A percentile compares a stretch with the other conserved stretches of the same genome.
These are phyloP conservation scores for Colletotrichum camelliae DNA, from an alignment of 2,329 filamentous ascomycete genomes.

Conservation along the genomic window DNA sequence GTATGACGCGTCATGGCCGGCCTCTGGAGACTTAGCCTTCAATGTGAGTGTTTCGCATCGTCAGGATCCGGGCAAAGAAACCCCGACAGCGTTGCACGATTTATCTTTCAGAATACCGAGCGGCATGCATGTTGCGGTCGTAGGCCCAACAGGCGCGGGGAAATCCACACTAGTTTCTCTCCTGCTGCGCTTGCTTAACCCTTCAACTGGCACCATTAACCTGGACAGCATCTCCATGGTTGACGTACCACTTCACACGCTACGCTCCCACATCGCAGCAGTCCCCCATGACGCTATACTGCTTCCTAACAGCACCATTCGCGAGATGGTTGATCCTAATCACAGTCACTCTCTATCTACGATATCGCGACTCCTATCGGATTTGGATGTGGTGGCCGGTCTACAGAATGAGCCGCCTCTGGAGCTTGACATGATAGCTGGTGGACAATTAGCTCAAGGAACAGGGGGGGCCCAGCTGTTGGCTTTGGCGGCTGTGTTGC, in stretches of 20 bases:
- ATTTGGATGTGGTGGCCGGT: not conserved
- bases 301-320: not conserved
- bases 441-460: not conserved
- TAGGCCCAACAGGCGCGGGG: not conserved
- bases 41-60: not conserved
- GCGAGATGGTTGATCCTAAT: not conserved
- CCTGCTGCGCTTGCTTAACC: not conserved
- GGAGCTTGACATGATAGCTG: not conserved
- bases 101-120: not conserved
- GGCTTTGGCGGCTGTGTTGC: not conserved
- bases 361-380: not conserved
- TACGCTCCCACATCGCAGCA: not conserved
- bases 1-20: not conserved
- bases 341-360: not conserved
- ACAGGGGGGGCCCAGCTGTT: not conserved
- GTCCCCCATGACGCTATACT: not conserved
- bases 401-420: not conserved
- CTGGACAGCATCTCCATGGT: not conserved
- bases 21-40: not conserved
- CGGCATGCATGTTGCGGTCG: not conserved
- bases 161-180: not conserved
- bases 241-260: not conserved
- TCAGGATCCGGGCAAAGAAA: not conserved
- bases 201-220: not conserved
- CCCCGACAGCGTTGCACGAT: not conserved